Percentiles rank a stretch among this genome's conserved stretches.
Evolutionary conservation across 129 eudicot genomes (phyloP).

Genomic region (Escallonia rubra): DNA sequence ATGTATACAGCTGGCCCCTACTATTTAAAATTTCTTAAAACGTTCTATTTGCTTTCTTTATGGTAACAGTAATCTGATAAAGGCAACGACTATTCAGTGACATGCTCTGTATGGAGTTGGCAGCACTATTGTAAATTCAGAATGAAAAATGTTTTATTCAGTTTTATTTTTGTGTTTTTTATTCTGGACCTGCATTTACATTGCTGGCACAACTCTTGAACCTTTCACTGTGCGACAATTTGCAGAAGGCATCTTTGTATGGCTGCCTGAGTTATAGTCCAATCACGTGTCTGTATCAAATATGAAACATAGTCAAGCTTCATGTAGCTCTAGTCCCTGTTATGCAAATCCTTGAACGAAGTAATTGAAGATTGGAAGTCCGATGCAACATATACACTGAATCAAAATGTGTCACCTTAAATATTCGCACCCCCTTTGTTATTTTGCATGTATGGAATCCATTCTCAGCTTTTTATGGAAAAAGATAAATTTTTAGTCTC

Average conservation of each 20-base stretch:
- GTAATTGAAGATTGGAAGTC: not conserved
- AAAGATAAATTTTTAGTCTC: too few relatives aligned
- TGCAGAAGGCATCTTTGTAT: not conserved
- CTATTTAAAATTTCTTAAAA: not conserved
- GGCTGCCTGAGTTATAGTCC: not conserved
- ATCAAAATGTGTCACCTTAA: not conserved
- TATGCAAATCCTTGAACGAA: too few relatives aligned
- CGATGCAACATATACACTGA: not conserved
- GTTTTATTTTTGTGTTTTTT: too few relatives aligned
- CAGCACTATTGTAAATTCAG: too few relatives aligned
- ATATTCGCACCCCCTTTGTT: not conserved
- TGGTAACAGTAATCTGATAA: not conserved
- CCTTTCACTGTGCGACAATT: too few relatives aligned
- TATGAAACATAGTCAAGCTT: not conserved
- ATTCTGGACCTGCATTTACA: not conserved
- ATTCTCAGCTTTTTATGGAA: not conserved
- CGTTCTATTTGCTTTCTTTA: not conserved
- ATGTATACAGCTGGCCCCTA: not conserved
- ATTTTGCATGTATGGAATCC: not conserved
- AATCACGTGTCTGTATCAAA: not conserved
- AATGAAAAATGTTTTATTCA: too few relatives aligned
- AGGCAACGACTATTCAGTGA: not conserved
- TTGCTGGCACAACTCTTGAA: not conserved
- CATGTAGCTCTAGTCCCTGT: too few relatives aligned
- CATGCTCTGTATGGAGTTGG: too few relatives aligned